Base-by-base conservation (phyloP, 106 monocot species). In the Dendrobium officinale region DNA sequence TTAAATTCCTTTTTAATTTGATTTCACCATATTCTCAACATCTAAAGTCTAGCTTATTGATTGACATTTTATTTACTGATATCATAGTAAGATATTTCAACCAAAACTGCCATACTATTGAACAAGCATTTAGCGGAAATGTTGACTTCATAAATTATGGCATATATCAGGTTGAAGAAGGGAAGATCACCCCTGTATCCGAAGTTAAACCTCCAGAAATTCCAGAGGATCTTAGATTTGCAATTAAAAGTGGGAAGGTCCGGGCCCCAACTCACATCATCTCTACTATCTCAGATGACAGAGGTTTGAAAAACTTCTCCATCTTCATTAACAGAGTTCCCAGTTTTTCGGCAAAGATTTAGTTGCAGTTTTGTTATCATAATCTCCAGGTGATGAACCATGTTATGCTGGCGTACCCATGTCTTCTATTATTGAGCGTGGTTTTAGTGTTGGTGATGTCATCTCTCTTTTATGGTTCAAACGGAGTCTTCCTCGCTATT, bases 401-500 rank as follows among this genome's bases (percentile, higher is more conserved):
- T 89, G 92, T 68, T 98, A 98, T 90, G 98, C 95, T 81, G 95
- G 98, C 74, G 92, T 98, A 26, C 95, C 94, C 22, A 95, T 98
- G 98, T 95, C 98, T 24, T 87, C 89, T 41, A 98, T 97, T 77
- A 81, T 97, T 79, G 92, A 97, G 70, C 81, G 81, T 33, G 97
- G 97, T 75, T 94, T 73, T 88, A 94, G 94, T 77, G 84, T 97
- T 42, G 97, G 97, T 59, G 97, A 97, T 81, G 97, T 97, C 67
- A 94, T 97, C 45, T 97, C 92, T 77, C 92, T 97, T 77, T 81
- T 97, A 49, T 98, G 98, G 98, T 97, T 97, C 89, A 97, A 97
- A 84, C 88, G 97, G 5, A 94, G 97, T 66, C 97, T 94, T 84
- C 97, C 94, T 67, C 97, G 97, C 37, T 97, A 97, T 81, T 97